These are phyloP conservation scores for Bolboschoenus planiculmis DNA, from an alignment of 176 grass and related monocot genomes.

Conservation along the genomic window DNA sequence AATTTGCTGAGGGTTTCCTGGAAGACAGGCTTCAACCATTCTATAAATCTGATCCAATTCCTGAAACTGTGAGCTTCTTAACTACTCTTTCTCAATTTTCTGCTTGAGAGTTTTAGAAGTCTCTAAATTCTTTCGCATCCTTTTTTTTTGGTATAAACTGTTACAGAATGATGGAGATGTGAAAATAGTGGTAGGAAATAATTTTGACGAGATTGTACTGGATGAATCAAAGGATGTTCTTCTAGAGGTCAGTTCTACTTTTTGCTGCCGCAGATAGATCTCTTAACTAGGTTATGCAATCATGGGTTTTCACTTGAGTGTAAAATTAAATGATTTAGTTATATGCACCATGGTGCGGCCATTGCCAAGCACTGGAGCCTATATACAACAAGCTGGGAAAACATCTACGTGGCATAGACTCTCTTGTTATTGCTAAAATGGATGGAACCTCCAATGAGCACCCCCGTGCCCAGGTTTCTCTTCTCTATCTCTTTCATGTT, in stretches of 20 bases:
- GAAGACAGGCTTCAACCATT: conserved; percentile 76
- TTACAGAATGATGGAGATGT: conserved; percentile 77
- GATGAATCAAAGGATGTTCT: conserved; percentile 97
- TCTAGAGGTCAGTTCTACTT: conserved; percentile 53
- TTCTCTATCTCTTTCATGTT: not conserved
- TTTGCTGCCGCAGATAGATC: not conserved
- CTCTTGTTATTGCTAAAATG: conserved; percentile 96
- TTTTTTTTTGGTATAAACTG: conserved; percentile 13
- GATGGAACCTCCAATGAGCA: conserved; percentile 87
- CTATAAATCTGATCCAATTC: conserved; percentile 83
- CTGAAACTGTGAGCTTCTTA: conserved; percentile 52
- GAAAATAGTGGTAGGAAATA: conserved; percentile 91
- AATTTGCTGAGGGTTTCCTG: conserved; percentile 70
- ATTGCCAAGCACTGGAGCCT: conserved; percentile 84
- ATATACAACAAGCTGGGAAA: conserved; percentile 79
- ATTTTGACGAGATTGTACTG: conserved; percentile 79
- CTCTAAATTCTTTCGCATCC: not conserved
- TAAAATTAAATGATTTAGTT: conserved; percentile 39
- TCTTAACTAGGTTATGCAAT: conserved; percentile 7
- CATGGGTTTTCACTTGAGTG: not conserved
- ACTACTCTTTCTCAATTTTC: conserved; percentile 12
- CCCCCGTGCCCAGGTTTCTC: conserved; percentile 63
- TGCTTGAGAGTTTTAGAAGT: not conserved
- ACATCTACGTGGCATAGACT: conserved; percentile 59
- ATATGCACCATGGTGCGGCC: conserved; percentile 96